Evolutionary conservation across 345 rosid species (phyloP).

Genomic region (Crucihimalaya himalaica): DNA sequence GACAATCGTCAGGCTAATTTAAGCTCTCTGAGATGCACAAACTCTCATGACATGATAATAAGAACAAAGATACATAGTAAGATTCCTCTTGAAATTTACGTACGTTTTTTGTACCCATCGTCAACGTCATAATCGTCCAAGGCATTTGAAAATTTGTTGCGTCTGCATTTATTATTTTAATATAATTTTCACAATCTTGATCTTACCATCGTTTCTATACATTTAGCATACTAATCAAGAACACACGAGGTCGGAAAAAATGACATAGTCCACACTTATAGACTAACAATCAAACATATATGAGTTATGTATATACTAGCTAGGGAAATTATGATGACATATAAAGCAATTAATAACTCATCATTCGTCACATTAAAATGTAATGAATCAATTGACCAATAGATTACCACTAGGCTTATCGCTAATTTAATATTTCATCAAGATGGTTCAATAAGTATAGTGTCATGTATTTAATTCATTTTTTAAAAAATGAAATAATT

Average conservation of each 20-base stretch:
- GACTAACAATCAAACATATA: not conserved
- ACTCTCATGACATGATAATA: constrained; percentile 44
- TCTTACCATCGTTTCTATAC: not conserved
- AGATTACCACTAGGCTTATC: not conserved
- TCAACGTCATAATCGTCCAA: constrained; percentile 41
- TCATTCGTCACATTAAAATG: not conserved
- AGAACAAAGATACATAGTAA: constrained; percentile 28
- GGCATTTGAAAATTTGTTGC: constrained; percentile 31
- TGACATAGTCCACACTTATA: not conserved
- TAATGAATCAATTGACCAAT: not conserved
- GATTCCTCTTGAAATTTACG: constrained; percentile 42
- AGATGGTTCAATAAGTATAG: not conserved
- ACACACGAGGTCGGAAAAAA: not conserved
- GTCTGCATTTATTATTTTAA: not conserved
- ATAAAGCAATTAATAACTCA: not conserved
- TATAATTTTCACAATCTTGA: not conserved
- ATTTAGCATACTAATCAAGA: not conserved
- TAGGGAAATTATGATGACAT: not conserved
- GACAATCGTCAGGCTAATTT: constrained; percentile 35
- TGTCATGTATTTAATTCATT: not conserved
- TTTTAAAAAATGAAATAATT: not conserved
- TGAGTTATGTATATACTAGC: not conserved
- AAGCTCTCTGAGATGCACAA: constrained; percentile 41
- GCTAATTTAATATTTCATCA: not conserved
- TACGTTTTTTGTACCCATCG: constrained; percentile 42